Percentiles rank a stretch among this genome's conserved stretches.
Evolutionary conservation across 768 basidiomycete species (phyloP).

Genomic region (Suillus spraguei): DNA sequence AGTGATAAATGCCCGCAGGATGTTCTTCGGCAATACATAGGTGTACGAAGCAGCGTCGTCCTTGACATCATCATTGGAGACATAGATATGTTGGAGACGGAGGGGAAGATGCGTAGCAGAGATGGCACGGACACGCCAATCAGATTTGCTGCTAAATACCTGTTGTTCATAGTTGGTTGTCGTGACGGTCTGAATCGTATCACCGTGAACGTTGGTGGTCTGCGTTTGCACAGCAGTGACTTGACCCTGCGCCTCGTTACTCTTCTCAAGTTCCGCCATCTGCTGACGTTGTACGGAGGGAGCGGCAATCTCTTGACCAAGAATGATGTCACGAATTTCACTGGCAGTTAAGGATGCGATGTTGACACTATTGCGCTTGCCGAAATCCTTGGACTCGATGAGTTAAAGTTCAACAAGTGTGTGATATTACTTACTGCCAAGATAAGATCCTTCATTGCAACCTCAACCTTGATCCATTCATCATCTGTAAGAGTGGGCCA

Average conservation of each 20-base stretch:
- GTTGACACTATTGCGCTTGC: conserved; percentile 98
- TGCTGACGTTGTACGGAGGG: conserved; percentile 97
- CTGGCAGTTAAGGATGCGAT: conserved; percentile 96
- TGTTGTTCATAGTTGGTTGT: conserved; percentile 98
- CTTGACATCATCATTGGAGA: conserved; percentile 98
- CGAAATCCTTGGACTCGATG: conserved; percentile 72
- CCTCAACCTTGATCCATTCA: conserved; percentile 99
- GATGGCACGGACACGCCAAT: conserved; percentile 99
- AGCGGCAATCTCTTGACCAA: conserved; percentile 97
- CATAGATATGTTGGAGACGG: conserved; percentile 97
- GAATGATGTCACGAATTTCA: conserved; percentile 97
- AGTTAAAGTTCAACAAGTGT: conserved; percentile 14
- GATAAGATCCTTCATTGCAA: conserved; percentile 98
- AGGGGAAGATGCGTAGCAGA: conserved; percentile 95
- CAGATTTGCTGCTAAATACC: conserved; percentile 99
- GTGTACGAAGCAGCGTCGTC: conserved; percentile 95
- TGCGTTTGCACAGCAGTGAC: conserved; percentile 97
- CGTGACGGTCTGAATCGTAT: conserved; percentile 87
- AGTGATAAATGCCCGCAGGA: conserved; percentile 90
- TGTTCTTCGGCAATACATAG: conserved; percentile 96
- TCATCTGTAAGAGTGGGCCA: conserved; percentile 94
- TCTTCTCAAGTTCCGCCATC: conserved; percentile 99
- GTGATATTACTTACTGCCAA: conserved; percentile 56
- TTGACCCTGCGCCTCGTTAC: conserved; percentile 90
- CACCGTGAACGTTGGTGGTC: conserved; percentile 97